Evolutionary conservation across 164 flowering plant species (phyloP), one percentile per base, ranked within the genome.

Genomic region (Vitis rupestris): DNA sequence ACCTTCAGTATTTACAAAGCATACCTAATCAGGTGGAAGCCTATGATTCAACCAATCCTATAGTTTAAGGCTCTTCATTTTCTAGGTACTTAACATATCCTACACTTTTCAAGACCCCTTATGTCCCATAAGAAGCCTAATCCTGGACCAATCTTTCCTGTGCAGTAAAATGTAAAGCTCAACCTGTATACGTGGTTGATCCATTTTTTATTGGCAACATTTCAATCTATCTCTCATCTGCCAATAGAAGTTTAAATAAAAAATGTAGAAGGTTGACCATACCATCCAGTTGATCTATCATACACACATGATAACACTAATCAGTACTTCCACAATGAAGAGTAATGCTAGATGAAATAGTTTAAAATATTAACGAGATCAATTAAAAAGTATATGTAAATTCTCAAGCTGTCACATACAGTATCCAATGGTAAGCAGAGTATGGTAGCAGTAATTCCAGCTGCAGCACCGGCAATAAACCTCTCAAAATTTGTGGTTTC

Each of bases 361-460:
- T 37, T 37, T 37, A 37, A 37, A 37, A 37, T 37, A 37, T 37
- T 37, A 37, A 37, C 1, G 44, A 37, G 44, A 37, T 37, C 44
- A 37, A 3, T 37, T 37, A 37, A 65, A 50, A 23, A 67, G 14
- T 16, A 17, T 37, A 10, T 56, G 31, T 50, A 17, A 63, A 8
- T 16, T 12, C n/a, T 9, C 44, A 53, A 53, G 17, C 15, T 65
- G 58, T 16, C 16, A 75, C 90, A 9, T 88, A 94, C 98, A 27
- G 97, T 94, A 79, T 92, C 98, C 80, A 94, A 80, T 14, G 97
- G 97, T 54, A 94, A 75, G 82, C 97, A 94, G 65, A 94, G 87
- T 2, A 86, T 60, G n/a, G 97, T 84, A 27, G 97, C 97, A 50
- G 97, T 90, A 67, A 92, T 83, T 29, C 97, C 97, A 64, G 97